Percentiles rank a stretch among this genome's conserved stretches.
Evolutionary conservation across 2,329 filamentous ascomycete genomes (phyloP).

Genomic region (Botrytis fragariae): DNA sequence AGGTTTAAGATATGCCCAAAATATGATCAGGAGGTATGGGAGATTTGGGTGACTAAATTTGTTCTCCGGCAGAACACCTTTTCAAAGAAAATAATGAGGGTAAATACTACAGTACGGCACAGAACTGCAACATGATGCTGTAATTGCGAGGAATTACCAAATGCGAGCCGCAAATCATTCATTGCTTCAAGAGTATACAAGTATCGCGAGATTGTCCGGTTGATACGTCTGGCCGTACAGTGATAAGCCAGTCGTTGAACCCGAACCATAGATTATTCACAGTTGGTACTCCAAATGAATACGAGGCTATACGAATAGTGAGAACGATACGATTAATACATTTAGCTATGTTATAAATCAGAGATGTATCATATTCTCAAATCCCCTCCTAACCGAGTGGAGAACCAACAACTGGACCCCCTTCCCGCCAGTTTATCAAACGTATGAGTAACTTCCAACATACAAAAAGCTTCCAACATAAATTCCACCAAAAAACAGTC

Average conservation of each 20-base stretch:
- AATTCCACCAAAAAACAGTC: accelerated
- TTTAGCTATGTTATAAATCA: background rate
- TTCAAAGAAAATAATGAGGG: background rate
- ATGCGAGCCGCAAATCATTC: background rate
- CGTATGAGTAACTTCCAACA: accelerated
- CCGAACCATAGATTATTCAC: background rate
- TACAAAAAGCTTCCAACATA: background rate
- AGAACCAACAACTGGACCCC: background rate
- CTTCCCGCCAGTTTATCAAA: accelerated
- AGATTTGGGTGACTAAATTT: background rate
- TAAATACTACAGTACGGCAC: background rate
- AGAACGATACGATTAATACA: background rate
- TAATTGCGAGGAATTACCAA: background rate
- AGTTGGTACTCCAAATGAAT: background rate
- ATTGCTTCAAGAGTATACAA: background rate
- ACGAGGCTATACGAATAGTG: accelerated
- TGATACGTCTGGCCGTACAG: background rate
- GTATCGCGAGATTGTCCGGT: background rate
- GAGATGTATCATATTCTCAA: background rate
- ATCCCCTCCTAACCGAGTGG: background rate
- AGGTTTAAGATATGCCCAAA: too few species aligned
- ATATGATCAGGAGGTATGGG: background rate
- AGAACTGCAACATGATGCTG: background rate
- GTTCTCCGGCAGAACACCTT: background rate
- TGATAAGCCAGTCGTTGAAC: background rate